Percentiles rank a stretch among this genome's conserved stretches.
phyloP scores from a whole-genome alignment of 345 rosid genomes.

The Linum tenue region DNA sequence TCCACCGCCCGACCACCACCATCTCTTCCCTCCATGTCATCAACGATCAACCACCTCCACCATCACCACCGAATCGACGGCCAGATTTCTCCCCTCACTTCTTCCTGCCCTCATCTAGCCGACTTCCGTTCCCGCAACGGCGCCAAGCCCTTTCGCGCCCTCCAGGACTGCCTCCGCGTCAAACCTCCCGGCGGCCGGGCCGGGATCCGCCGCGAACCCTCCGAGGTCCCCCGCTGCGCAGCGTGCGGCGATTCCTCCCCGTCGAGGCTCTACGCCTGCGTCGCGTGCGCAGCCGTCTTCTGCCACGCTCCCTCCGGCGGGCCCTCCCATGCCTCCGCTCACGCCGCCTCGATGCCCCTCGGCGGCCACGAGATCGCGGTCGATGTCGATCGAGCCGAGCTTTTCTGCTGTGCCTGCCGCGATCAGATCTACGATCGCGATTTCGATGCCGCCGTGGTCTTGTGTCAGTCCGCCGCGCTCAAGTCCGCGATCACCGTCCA shows the following conservation, averaged over 20 bases:
- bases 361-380: slow-evolving; percentile 61
- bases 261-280: slow-evolving; percentile 52
- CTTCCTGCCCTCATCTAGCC: slow-evolving; percentile 46
- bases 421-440: slow-evolving; percentile 89
- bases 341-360: slow-evolving; percentile 32
- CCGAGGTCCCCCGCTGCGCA: slow-evolving; percentile 46
- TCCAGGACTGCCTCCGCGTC: slow-evolving; percentile 49
- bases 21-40: slow-evolving; percentile 31
- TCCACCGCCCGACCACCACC: slow-evolving; percentile 11
- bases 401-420: slow-evolving; percentile 61
- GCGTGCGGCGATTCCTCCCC: slow-evolving; percentile 29
- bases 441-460: slow-evolving; percentile 59
- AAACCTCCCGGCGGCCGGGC: slow-evolving; percentile 52
- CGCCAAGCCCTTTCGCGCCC: slow-evolving; percentile 41
- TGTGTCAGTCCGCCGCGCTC: slow-evolving; percentile 32
- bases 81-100: slow-evolving; percentile 10
- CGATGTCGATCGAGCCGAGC: slow-evolving; percentile 82
- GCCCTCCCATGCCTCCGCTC: slow-evolving; percentile 52
- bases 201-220: slow-evolving; percentile 37
- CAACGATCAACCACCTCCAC: slow-evolving; percentile 25
- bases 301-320: slow-evolving; percentile 40
- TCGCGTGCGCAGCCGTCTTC: slow-evolving; percentile 57
- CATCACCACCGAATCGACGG: slow-evolving; percentile 16
- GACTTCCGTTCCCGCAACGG: slow-evolving; percentile 43
- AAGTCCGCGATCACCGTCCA: slow-evolving; percentile 18